Evolutionary conservation across 306 rosid genomes (phyloP), one percentile per base, ranked within the genome.

Genomic region (Prunus davidiana): DNA sequence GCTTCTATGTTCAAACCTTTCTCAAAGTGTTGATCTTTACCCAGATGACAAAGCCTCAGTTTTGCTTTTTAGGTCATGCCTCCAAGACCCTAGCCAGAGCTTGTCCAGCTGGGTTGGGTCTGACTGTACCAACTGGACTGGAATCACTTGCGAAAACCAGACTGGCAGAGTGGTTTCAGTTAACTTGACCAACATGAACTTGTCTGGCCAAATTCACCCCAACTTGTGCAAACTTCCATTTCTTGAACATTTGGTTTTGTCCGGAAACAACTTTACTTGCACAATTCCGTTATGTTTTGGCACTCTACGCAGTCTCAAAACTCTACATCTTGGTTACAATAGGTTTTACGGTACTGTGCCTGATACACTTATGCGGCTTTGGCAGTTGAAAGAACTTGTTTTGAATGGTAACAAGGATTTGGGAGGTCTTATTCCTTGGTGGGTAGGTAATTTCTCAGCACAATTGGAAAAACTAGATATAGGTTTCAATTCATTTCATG

Each of bases 371-470:
- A 69, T 77, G 88, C 84, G 87, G 83, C 91, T 95, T 27, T 62
- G 69, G 61, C 84, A 77, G 79, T 83, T 95, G 67, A 82, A 80
- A 75, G 93, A 89, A 16, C 93, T 95, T 86, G 89, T 84, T 74
- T 77, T 92, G 88, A 82, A 62, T 78, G 93, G 89, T 68, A 95
- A 95, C 79, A 87, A 66, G 27, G 82, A 20, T 80, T 85, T 95
- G 87, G 90, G 86, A 41, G 98, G 98, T n/a, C 71, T 73, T 28
- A 20, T 95, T 27, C 97, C 97, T 68, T 49, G 63, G 66, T 95
- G 97, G 98, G 60, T 95, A 52, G 98, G 98, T 50, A 95, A 90
- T 67, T 92, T 95, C 84, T 95, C 98, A 41, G 18, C 87, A 30
- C 82, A 75, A 86, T 83, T 95, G 80, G 92, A 88, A 74, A 92